phyloP scores from a whole-genome alignment of 2,329 filamentous ascomycete genomes.

The Fusarium tupiense region DNA sequence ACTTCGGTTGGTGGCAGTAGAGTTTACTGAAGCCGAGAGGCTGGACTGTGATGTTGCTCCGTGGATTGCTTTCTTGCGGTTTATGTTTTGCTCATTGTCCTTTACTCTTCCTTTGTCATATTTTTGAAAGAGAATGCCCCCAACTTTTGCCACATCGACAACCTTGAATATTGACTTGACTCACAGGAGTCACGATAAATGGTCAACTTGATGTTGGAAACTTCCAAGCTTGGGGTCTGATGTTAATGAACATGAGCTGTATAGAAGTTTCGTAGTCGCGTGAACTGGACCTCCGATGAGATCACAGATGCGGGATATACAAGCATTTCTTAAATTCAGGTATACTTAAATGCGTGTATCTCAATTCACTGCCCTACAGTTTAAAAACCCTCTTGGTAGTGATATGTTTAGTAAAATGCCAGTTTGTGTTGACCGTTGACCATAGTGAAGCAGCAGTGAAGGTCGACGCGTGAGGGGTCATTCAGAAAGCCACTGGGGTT shows the following conservation, averaged over 20 bases:
- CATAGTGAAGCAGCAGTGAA: constrained; percentile 42
- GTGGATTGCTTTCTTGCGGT: not conserved
- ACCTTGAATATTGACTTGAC: not conserved
- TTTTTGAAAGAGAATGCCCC: not conserved
- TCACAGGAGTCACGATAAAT: not conserved
- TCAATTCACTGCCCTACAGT: too few species aligned
- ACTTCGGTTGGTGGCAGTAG: fast-evolving
- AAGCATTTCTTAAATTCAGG: too few species aligned
- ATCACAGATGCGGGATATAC: too few species aligned
- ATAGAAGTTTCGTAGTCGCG: not conserved
- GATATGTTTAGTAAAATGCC: not conserved
- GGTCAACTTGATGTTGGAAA: not conserved
- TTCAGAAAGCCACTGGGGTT: constrained; percentile 79
- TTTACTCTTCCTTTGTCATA: not conserved
- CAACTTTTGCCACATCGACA: too few species aligned
- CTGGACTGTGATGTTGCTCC: not conserved
- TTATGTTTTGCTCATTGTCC: not conserved
- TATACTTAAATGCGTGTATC: not conserved
- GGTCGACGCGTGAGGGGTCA: constrained; percentile 84
- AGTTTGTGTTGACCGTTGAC: not conserved
- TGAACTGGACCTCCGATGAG: not conserved
- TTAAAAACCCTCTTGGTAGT: too few species aligned
- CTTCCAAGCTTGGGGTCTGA: not conserved
- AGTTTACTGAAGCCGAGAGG: not conserved
- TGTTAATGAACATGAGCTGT: not conserved